Percentiles rank a stretch among this genome's conserved stretches.
phyloP scores from a whole-genome alignment of 2,329 filamentous ascomycete species.

The Colletotrichum sansevieriae region DNA sequence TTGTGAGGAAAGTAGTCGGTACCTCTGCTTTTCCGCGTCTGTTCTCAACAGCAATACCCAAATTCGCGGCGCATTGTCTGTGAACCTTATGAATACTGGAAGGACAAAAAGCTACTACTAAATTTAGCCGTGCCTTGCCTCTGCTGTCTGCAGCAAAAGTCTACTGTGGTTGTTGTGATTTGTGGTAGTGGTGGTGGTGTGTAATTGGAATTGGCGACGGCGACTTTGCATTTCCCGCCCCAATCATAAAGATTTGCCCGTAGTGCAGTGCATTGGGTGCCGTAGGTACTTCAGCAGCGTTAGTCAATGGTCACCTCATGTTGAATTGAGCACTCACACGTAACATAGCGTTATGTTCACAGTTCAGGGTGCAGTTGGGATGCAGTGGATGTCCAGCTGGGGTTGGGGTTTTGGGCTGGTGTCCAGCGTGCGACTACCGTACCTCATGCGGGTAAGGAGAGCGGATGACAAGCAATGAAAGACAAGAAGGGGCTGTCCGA shows the following conservation, averaged over 20 bases:
- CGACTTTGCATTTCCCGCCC: slow-evolving; percentile 7
- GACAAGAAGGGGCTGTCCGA: neutral
- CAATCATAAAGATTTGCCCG: slow-evolving; percentile 12
- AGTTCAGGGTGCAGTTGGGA: slow-evolving; percentile 8
- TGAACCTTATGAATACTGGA: neutral
- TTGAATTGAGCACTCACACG: neutral
- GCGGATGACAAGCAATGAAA: neutral
- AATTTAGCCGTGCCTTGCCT: slow-evolving; percentile 22
- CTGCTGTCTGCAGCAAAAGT: slow-evolving; percentile 16
- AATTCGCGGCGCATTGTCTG: slow-evolving; percentile 20
- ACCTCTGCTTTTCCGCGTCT: slow-evolving; percentile 1
- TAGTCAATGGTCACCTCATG: neutral
- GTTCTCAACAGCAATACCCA: slow-evolving; percentile 4
- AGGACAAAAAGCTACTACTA: slow-evolving; percentile 12
- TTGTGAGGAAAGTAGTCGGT: neutral
- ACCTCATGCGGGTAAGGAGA: neutral
- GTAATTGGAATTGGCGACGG: slow-evolving; percentile 2
- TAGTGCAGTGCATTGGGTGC: neutral
- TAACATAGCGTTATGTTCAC: neutral
- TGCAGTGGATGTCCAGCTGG: too few species aligned
- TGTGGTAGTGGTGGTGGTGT: neutral
- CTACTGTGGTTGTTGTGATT: slow-evolving; percentile 5
- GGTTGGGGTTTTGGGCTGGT: slow-evolving; percentile 16
- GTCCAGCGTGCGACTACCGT: neutral
- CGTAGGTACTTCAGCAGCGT: neutral